Evolutionary conservation across 2,329 filamentous ascomycete species (phyloP).

Genomic region (Hymenoscyphus fructigenus): DNA sequence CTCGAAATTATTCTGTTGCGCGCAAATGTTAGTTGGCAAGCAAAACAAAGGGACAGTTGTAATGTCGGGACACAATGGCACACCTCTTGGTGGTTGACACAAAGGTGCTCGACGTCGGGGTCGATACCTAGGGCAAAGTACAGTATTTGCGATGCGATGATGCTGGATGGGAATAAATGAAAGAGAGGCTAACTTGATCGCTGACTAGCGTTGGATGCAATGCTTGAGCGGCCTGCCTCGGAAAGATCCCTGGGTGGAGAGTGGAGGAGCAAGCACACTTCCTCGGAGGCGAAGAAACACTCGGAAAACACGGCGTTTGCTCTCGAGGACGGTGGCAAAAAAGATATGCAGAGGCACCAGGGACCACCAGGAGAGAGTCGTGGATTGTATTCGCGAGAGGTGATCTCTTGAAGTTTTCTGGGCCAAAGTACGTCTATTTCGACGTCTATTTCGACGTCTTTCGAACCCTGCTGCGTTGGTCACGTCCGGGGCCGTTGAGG

Average conservation of each 20-base stretch:
- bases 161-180: slow-evolving; percentile 12
- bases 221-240: slow-evolving; percentile 19
- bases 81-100: slow-evolving; percentile 15
- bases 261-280: not conserved
- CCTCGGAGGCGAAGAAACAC: not conserved
- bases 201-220: slow-evolving; percentile 24
- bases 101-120: slow-evolving; percentile 11
- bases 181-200: slow-evolving; percentile 28
- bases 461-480: slow-evolving; percentile 4
- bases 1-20: slow-evolving; percentile 9
- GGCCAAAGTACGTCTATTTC: not conserved
- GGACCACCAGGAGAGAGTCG: not conserved
- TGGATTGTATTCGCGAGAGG: not conserved
- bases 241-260: slow-evolving; percentile 12
- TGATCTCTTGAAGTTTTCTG: not conserved
- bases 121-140: not conserved
- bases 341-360: not conserved
- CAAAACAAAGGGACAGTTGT: slow-evolving; percentile 10
- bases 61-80: slow-evolving; percentile 9
- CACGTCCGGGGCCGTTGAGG: slow-evolving; percentile 13
- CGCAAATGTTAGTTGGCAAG: slow-evolving; percentile 9
- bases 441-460: not conserved
- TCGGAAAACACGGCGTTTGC: slow-evolving; percentile 4
- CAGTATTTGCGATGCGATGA: slow-evolving; percentile 10
- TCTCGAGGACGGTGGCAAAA: not conserved